Percentiles rank a stretch among this genome's conserved stretches.
These are phyloP conservation scores for Acorus calamus DNA, from an alignment of 106 monocot species.

Conservation along the genomic window DNA sequence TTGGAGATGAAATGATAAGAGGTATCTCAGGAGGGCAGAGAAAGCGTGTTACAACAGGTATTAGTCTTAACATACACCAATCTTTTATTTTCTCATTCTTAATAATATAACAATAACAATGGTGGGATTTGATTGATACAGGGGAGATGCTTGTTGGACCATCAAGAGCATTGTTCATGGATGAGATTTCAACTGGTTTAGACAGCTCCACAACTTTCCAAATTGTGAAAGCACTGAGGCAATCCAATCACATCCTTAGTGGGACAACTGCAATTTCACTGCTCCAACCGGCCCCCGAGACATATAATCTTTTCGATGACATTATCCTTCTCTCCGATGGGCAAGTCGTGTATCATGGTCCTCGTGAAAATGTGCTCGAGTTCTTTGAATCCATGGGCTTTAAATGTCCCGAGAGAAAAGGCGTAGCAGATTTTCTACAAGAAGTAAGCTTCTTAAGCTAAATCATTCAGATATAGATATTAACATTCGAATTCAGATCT, in stretches of 20 bases:
- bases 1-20: constrained; percentile 55
- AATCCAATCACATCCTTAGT: constrained; percentile 53
- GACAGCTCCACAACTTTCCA: constrained; percentile 64
- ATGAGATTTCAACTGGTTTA: constrained; percentile 64
- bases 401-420: constrained; percentile 68
- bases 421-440: constrained; percentile 63
- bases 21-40: constrained; percentile 68
- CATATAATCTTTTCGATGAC: constrained; percentile 60
- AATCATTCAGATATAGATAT: too few relatives aligned
- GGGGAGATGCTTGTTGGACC: constrained; percentile 79
- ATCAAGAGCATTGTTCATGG: constrained; percentile 61
- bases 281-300: constrained; percentile 75
- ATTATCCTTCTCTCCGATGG: constrained; percentile 65
- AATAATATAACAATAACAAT: too few relatives aligned
- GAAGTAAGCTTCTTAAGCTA: constrained; percentile 23
- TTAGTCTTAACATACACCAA: not conserved
- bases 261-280: constrained; percentile 48
- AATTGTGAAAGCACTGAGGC: constrained; percentile 47
- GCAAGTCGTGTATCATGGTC: constrained; percentile 58
- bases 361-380: constrained; percentile 47
- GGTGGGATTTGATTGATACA: too few relatives aligned
- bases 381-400: constrained; percentile 61
- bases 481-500: not conserved
- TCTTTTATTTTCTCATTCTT: not conserved
- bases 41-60: constrained; percentile 68